Base-by-base conservation (phyloP, 1,284 basidiomycete genomes). In the Tylopilus sp. region DNA sequence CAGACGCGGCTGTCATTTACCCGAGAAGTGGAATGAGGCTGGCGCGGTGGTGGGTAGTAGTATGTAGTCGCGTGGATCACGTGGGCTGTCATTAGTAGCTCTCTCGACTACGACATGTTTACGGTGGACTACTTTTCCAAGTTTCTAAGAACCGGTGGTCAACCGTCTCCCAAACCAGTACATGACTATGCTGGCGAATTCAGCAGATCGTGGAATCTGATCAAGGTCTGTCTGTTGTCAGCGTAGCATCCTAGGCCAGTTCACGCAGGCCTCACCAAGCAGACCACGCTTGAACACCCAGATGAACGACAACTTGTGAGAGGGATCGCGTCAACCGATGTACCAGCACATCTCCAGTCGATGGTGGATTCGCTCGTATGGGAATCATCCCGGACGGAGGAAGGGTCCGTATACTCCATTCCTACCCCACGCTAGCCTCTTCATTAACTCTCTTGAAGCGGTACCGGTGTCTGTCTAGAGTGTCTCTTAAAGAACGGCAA, bases 341-440 rank as follows among this genome's bases (percentile, higher is more conserved):
- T 95, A 0, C 91, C 93, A 9, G 72, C 69, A 7, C 80, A 84
- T 53, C 73, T 97, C 15, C 80, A 84, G 62, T 81, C 83, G n/a
- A 85, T 97, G 75, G 87, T 93, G 4, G 89, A 94, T 67, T 78
- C 88, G 3, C 76, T 97, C 39, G 90, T 95, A 15, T 83, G 84
- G 73, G 94, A 96, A 68, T 85, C 87, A 21, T 85, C 86, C 15
- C 76, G 84, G 54, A 81, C 79, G 17, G 89, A 93, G 60, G 88
- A 90, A 71, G 90, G 89, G 90, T 93, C 70, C 59, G 86, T 77
- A 34, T 24, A 18, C 40, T 51, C 44, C 28, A 26, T 33, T 36
- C 29, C 31, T 45, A 34, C 48, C 35, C 52, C 42, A 29, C 28
- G 30, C 15, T 35, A 36, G 24, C 45, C 28, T 31, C 31, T 31